Percentiles rank a stretch among this genome's conserved stretches.
These are phyloP conservation scores for Amorphotheca resinae DNA, from an alignment of 495 filamentous ascomycete genomes.

Conservation along the genomic window DNA sequence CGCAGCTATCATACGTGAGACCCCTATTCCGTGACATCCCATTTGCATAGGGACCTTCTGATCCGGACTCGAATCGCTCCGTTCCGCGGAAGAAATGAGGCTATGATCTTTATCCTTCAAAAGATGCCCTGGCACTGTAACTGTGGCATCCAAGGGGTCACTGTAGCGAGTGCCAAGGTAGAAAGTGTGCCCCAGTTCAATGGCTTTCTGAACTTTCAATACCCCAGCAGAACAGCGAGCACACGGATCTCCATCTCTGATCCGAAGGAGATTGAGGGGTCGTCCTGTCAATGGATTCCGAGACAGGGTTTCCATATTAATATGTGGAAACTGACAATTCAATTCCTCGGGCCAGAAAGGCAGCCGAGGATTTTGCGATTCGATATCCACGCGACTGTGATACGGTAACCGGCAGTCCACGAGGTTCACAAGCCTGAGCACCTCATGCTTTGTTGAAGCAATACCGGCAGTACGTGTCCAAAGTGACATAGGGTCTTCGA, in stretches of 20 bases:
- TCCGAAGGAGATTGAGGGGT: slow-evolving; percentile 47
- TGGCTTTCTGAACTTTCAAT: slow-evolving; percentile 55
- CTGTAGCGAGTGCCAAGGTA: slow-evolving; percentile 85
- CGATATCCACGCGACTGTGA: slow-evolving; percentile 14
- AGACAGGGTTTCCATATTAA: not conserved
- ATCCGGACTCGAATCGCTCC: not conserved
- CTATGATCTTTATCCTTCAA: not conserved
- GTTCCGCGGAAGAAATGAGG: not conserved
- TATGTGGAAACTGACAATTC: not conserved
- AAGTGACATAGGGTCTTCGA: slow-evolving; percentile 46
- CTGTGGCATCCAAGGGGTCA: slow-evolving; percentile 50
- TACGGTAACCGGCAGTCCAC: slow-evolving; percentile 35
- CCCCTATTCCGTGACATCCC: slow-evolving; percentile 93
- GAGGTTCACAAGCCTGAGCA: slow-evolving; percentile 34
- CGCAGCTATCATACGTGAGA: slow-evolving; percentile 83
- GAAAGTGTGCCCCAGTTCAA: slow-evolving; percentile 93
- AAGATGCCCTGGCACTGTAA: slow-evolving; percentile 27
- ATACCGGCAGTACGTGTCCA: slow-evolving; percentile 26
- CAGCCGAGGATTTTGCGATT: slow-evolving; percentile 1
- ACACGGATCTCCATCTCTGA: slow-evolving; percentile 58
- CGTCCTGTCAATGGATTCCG: slow-evolving; percentile 10
- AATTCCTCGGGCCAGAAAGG: slow-evolving; percentile 8
- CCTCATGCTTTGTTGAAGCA: not conserved
- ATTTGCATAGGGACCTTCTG: slow-evolving; percentile 55
- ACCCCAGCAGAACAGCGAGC: slow-evolving; percentile 50